phyloP scores from a whole-genome alignment of 2,329 filamentous ascomycete genomes.

The Sporothrix pseudoabietina region DNA sequence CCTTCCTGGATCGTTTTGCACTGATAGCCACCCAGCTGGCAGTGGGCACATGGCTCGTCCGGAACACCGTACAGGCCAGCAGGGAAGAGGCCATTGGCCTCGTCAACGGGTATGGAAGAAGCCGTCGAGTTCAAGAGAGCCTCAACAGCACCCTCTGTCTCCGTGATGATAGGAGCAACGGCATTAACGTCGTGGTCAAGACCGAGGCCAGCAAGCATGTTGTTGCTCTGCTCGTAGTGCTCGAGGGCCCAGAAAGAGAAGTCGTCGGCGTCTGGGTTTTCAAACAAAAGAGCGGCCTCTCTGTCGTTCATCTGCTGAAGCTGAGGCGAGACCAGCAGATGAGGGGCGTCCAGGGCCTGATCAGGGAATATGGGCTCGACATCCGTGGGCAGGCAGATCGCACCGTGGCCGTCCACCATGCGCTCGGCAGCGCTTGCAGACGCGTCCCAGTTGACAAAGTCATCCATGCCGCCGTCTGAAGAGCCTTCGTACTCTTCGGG shows the following conservation, averaged over 20 bases:
- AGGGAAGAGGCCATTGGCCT: conserved; percentile 42
- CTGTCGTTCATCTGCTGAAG: conserved; percentile 34
- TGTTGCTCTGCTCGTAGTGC: conserved; percentile 52
- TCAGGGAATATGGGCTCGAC: conserved; percentile 33
- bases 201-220: conserved; percentile 27
- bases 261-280: conserved; percentile 60
- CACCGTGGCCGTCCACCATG: conserved; percentile 32
- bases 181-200: conserved; percentile 31
- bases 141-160: conserved; percentile 24
- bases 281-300: conserved; percentile 53
- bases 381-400: conserved; percentile 34
- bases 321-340: conserved; percentile 24
- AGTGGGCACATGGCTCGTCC: conserved; percentile 55
- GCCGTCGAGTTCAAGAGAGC: conserved; percentile 1
- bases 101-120: conserved; percentile 35
- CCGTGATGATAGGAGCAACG: conserved; percentile 33
- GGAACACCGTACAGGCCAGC: conserved; percentile 46
- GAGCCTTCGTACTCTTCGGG: conserved; percentile 40
- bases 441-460: conserved; percentile 65
- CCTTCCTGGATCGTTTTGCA: conserved; percentile 65
- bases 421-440: conserved; percentile 10
- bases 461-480: conserved; percentile 49
- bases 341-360: conserved; percentile 34
- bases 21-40: conserved; percentile 54
- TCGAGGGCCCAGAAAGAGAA: conserved; percentile 62